A percentile compares a stretch with the other conserved stretches of the same genome.
Evolutionary conservation across 2,329 filamentous ascomycete genomes (phyloP).

Genomic region (Fonsecaea erecta): DNA sequence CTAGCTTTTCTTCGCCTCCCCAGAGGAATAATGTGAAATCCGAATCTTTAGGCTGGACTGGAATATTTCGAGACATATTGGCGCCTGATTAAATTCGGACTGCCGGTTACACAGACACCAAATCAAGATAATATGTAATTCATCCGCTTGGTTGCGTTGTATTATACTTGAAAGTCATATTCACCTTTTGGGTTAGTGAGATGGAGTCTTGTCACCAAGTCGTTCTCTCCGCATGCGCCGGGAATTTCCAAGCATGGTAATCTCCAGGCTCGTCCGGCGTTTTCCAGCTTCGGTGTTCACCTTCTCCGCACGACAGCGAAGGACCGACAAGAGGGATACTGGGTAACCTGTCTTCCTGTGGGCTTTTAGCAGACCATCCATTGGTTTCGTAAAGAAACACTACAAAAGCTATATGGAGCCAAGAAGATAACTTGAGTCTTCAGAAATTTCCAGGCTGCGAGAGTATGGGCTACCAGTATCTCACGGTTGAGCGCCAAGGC

Average conservation of each 20-base stretch:
- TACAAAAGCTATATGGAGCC: background rate
- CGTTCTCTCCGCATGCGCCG: too few species aligned
- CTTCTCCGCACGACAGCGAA: background rate
- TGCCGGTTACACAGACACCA: background rate
- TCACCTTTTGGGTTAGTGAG: background rate
- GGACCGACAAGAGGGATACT: background rate
- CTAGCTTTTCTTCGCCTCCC: slow-evolving; percentile 36
- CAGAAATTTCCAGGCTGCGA: background rate
- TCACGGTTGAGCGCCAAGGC: slow-evolving; percentile 4
- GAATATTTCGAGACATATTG: slow-evolving; percentile 31
- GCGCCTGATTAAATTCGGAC: background rate
- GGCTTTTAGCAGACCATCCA: background rate
- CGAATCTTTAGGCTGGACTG: slow-evolving; percentile 19
- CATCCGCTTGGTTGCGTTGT: background rate
- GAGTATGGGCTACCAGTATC: slow-evolving; percentile 13
- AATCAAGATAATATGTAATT: background rate
- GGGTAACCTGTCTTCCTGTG: background rate
- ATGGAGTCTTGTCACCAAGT: too few species aligned
- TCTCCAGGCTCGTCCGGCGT: background rate
- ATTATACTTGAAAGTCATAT: background rate
- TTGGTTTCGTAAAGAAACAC: background rate
- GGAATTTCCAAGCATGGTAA: background rate
- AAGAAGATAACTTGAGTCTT: background rate
- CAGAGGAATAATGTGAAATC: slow-evolving; percentile 36
- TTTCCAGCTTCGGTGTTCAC: background rate